A percentile compares a stretch with the other conserved stretches of the same genome.
Evolutionary conservation across 73 alveolate genomes (phyloP).

Genomic region (Stentor roeselii): DNA sequence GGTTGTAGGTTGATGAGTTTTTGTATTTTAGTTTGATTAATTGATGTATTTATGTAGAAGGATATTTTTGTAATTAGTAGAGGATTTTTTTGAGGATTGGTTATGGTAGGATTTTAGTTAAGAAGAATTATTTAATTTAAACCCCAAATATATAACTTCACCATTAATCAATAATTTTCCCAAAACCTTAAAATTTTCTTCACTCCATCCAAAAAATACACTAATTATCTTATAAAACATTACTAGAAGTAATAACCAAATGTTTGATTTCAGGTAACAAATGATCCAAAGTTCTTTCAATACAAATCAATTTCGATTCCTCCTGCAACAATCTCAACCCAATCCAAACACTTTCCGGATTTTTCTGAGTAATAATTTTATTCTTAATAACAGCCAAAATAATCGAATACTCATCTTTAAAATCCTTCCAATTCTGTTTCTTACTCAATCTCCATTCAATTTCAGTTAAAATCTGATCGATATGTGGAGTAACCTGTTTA

Average conservation of each 20-base stretch:
- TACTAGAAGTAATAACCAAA: background rate
- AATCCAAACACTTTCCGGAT: constrained; percentile 20
- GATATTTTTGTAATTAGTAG: too few species aligned
- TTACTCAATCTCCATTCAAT: constrained; percentile 8
- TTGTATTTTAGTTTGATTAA: too few species aligned
- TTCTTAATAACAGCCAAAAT: background rate
- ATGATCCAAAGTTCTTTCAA: background rate
- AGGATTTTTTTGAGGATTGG: too few species aligned
- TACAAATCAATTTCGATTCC: constrained; percentile 1
- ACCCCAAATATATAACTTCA: too few species aligned
- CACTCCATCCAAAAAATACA: too few species aligned
- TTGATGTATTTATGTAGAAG: too few species aligned
- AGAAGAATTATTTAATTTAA: too few species aligned
- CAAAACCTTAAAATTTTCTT: too few species aligned
- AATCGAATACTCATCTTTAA: background rate
- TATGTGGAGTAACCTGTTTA: constrained; percentile 5
- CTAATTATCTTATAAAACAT: background rate
- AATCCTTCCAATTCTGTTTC: background rate
- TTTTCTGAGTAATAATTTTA: background rate
- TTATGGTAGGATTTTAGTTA: too few species aligned
- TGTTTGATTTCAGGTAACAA: background rate
- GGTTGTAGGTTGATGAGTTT: too few species aligned
- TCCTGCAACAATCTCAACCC: constrained; percentile 11
- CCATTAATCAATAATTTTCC: too few species aligned
- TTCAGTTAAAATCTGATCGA: background rate